These are phyloP conservation scores for Zalaria sp. DNA, from an alignment of 2,329 filamentous ascomycete genomes.

Conservation along the genomic window DNA sequence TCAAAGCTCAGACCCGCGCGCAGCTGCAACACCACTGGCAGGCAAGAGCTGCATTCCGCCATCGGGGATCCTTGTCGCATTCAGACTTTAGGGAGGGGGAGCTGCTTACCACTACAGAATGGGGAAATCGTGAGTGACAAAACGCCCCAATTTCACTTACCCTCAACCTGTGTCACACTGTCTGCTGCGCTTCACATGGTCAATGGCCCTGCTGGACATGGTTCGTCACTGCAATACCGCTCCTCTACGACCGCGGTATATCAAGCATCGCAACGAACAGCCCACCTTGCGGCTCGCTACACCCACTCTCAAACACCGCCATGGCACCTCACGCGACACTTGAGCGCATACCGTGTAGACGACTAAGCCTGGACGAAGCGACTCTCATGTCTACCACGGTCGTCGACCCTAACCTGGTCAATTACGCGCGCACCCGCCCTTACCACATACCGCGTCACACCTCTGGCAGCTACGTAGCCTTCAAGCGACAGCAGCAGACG, in stretches of 20 bases:
- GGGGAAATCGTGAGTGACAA: conserved; percentile 6
- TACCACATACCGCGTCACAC: conserved; percentile 17
- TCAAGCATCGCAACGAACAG: neutral
- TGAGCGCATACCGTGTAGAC: neutral
- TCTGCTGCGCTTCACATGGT: neutral
- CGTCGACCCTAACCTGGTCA: conserved; percentile 6
- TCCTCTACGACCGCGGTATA: neutral
- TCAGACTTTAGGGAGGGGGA: no score
- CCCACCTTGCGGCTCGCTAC: neutral
- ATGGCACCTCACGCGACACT: neutral
- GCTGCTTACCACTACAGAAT: neutral
- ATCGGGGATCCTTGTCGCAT: no score
- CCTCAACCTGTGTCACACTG: neutral
- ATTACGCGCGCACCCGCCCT: conserved; percentile 19
- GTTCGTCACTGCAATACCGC: neutral
- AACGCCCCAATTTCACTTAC: neutral
- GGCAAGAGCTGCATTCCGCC: no score
- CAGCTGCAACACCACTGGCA: no score
- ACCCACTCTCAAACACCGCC: neutral
- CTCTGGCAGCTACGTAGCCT: conserved; percentile 16
- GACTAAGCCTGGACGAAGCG: neutral
- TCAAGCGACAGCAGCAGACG: conserved; percentile 17
- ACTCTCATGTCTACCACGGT: no score
- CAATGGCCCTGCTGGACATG: neutral
- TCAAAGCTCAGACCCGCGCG: no score